Evolutionary conservation across 176 grass and related monocot genomes (phyloP).

Genomic region (Secale cereale): DNA sequence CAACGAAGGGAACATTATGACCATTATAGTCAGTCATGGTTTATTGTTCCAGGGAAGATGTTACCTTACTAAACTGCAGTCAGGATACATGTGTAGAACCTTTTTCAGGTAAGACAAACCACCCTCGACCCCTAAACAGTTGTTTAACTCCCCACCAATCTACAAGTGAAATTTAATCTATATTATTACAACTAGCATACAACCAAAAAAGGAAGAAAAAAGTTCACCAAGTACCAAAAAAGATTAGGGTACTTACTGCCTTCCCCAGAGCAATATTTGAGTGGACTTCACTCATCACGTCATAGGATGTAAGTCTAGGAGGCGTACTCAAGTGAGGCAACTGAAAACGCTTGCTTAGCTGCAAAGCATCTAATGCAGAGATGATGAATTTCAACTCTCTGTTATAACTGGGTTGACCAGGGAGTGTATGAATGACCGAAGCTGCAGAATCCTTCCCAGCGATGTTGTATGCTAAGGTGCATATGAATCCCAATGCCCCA

Average conservation of each 20-base stretch:
- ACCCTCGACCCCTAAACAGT: slow-evolving; percentile 47
- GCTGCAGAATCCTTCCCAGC: slow-evolving; percentile 70
- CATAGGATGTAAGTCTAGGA: slow-evolving; percentile 48
- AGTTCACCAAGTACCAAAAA: slow-evolving; percentile 4
- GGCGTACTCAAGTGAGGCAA: slow-evolving; percentile 52
- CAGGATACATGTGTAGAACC: slow-evolving; percentile 88
- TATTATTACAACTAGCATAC: slow-evolving; percentile 17
- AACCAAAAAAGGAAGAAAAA: background rate
- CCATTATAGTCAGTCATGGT: background rate
- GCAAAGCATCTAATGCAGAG: slow-evolving; percentile 82
- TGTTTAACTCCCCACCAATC: slow-evolving; percentile 44
- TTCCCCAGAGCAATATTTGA: slow-evolving; percentile 89
- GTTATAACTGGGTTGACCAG: slow-evolving; percentile 49
- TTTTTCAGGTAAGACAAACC: slow-evolving; percentile 74
- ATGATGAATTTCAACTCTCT: slow-evolving; percentile 72
- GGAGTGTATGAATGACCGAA: slow-evolving; percentile 68
- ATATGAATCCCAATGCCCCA: slow-evolving; percentile 62
- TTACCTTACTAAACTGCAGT: slow-evolving; percentile 86
- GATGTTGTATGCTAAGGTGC: slow-evolving; percentile 78
- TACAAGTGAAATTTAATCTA: slow-evolving; percentile 25
- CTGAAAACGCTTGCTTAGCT: slow-evolving; percentile 63
- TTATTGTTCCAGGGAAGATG: slow-evolving; percentile 5
- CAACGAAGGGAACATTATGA: slow-evolving; percentile 18
- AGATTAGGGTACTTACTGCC: slow-evolving; percentile 53
- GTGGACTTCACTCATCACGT: slow-evolving; percentile 74